phyloP scores from a whole-genome alignment of 208 protist species.

The Wallacemonas collosoma region DNA sequence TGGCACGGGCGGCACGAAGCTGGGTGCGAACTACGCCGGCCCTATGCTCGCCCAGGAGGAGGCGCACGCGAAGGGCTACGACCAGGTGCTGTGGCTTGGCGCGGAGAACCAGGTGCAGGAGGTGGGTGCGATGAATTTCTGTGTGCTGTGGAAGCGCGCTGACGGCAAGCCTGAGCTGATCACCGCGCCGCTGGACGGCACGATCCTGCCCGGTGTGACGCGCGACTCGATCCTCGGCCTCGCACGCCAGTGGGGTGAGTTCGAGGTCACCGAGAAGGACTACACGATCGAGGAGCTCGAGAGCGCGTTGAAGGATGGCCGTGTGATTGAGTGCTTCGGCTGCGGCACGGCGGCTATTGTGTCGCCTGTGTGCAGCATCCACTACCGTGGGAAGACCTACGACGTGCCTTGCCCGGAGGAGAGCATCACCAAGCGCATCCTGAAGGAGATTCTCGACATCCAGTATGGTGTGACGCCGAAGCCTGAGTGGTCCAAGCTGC shows the following conservation, averaged over 20 bases:
- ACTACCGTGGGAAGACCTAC: constrained; percentile 75
- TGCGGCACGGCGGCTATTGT: constrained; percentile 97
- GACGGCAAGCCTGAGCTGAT: constrained; percentile 88
- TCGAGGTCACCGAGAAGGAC: constrained; percentile 83
- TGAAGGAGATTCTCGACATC: constrained; percentile 62
- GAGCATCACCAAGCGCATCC: constrained; percentile 54
- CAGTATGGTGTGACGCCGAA: constrained; percentile 61
- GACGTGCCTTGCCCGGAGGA: constrained; percentile 47
- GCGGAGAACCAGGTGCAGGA: constrained; percentile 94
- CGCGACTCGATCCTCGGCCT: constrained; percentile 95
- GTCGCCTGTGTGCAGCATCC: constrained; percentile 89
- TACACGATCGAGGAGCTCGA: constrained; percentile 91
- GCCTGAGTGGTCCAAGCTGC: background rate
- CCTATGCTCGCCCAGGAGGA: constrained; percentile 86
- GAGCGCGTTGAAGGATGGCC: constrained; percentile 74
- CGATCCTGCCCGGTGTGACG: constrained; percentile 96
- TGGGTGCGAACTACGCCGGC: constrained; percentile 94
- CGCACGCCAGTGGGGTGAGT: constrained; percentile 77
- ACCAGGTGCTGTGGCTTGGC: constrained; percentile 98
- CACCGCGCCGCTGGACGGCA: constrained; percentile 95
- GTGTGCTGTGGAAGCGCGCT: constrained; percentile 87
- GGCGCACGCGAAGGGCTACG: constrained; percentile 91
- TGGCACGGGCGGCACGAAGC: constrained; percentile 94
- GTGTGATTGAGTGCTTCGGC: constrained; percentile 96
- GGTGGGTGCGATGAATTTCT: constrained; percentile 98